Evolutionary conservation across 805 yeast genomes (phyloP).

Genomic region (Komagataella kurtzmanii): DNA sequence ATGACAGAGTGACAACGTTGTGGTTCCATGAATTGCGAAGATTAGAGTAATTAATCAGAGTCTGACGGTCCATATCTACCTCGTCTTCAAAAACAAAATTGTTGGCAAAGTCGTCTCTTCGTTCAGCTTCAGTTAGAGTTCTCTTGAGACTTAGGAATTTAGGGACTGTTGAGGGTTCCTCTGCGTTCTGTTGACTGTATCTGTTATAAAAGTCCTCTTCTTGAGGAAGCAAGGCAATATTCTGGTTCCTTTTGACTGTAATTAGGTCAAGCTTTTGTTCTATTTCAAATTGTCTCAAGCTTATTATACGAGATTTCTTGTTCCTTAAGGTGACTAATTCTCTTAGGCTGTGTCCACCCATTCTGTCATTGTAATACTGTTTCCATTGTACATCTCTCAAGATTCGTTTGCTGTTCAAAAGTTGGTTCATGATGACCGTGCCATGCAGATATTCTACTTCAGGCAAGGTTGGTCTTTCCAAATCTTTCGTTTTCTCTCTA

Average conservation of each 20-base stretch:
- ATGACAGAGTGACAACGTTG: neutral
- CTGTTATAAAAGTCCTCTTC: neutral
- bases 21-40: neutral
- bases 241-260: neutral
- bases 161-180: neutral
- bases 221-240: neutral
- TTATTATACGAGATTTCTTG: constrained; percentile 1
- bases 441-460: constrained; percentile 38
- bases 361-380: constrained; percentile 29
- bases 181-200: neutral
- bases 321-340: neutral
- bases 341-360: constrained; percentile 19
- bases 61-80: constrained; percentile 20
- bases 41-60: constrained; percentile 20
- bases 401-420: constrained; percentile 26
- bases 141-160: neutral
- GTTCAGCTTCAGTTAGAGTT: neutral
- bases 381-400: constrained; percentile 33
- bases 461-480: constrained; percentile 14
- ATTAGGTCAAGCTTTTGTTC: constrained; percentile 1
- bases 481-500: constrained; percentile 4
- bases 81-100: constrained; percentile 17
- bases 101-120: constrained; percentile 5
- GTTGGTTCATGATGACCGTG: constrained; percentile 28
- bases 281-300: neutral